A percentile compares a stretch with the other conserved stretches of the same genome.
Conservation (phyloP, 2,329 filamentous ascomycete genomes). For the Cladosporium cucumerinum region DNA sequence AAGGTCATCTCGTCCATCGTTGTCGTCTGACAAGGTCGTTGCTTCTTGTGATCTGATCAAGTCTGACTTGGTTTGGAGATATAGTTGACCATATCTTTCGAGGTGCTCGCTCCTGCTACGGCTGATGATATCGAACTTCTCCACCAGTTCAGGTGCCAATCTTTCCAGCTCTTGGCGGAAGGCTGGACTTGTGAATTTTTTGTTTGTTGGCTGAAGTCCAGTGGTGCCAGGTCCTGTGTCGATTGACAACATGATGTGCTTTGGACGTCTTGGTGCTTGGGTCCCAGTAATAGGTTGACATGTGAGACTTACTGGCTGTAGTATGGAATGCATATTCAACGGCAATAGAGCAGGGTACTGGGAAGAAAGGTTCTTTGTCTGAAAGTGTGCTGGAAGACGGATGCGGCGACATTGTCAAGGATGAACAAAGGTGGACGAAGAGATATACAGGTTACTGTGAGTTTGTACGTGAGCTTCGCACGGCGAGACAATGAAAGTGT, state of each 20-base stretch:
- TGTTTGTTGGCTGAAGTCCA: neutral
- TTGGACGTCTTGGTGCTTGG: neutral
- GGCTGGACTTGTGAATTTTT: neutral
- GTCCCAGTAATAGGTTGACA: neutral
- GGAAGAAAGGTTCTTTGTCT: neutral
- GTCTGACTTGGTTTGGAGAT: neutral
- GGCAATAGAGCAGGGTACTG: neutral
- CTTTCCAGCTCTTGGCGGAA: slow-evolving; percentile 1
- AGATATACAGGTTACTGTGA: neutral
- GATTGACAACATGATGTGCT: neutral
- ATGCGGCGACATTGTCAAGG: slow-evolving; percentile 12
- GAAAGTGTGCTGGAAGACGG: neutral
- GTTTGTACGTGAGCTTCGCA: neutral
- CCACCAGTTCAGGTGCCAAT: neutral
- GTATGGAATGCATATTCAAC: neutral
- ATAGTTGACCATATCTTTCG: neutral
- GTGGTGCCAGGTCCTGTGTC: neutral
- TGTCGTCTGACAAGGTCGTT: neutral
- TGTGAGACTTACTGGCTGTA: neutral
- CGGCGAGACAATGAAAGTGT: neutral
- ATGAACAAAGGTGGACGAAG: neutral
- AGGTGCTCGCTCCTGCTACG: neutral
- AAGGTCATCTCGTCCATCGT: neutral
- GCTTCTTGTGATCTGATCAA: neutral
- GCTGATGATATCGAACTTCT: neutral